phyloP scores from a whole-genome alignment of 192 early-diverging fungal genomes.

The Piromyces sp. region DNA sequence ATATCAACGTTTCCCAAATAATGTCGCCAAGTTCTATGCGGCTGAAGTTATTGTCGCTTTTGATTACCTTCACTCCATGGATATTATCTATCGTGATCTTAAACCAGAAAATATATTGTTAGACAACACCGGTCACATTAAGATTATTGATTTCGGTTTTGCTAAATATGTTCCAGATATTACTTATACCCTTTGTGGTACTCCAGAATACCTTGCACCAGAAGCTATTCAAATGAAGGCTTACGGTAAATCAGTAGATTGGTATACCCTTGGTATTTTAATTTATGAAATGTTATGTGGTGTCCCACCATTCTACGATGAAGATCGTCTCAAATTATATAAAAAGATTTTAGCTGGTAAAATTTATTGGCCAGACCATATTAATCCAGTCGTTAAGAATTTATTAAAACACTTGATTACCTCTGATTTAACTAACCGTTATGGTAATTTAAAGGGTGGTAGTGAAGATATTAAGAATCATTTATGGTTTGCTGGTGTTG shows the following conservation, averaged over 20 bases:
- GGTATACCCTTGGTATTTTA: conserved; percentile 1
- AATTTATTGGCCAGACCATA: not conserved
- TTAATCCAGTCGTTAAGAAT: not conserved
- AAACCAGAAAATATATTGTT: conserved; percentile 27
- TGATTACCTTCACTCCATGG: not conserved
- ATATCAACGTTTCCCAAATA: conserved; percentile 50
- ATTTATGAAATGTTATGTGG: conserved; percentile 1
- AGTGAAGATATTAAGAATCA: conserved; percentile 4
- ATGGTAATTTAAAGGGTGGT: conserved; percentile 11
- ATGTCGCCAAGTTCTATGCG: conserved; percentile 29
- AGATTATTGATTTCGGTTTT: not conserved
- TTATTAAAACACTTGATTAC: not conserved
- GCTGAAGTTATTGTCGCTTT: not conserved
- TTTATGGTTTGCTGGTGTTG: conserved; percentile 3
- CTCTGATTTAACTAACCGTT: not conserved
- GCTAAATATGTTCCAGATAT: not conserved
- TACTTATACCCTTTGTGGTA: not conserved
- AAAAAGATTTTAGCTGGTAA: not conserved
- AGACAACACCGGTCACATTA: not conserved
- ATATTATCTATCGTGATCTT: not conserved
- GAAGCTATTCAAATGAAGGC: conserved; percentile 1
- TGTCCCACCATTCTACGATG: not conserved
- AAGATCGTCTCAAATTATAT: not conserved
- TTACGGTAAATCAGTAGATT: conserved; percentile 1
- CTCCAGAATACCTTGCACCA: conserved; percentile 2